Evolutionary conservation across 306 rosid genomes (phyloP).

Genomic region (Styphnolobium japonicum): DNA sequence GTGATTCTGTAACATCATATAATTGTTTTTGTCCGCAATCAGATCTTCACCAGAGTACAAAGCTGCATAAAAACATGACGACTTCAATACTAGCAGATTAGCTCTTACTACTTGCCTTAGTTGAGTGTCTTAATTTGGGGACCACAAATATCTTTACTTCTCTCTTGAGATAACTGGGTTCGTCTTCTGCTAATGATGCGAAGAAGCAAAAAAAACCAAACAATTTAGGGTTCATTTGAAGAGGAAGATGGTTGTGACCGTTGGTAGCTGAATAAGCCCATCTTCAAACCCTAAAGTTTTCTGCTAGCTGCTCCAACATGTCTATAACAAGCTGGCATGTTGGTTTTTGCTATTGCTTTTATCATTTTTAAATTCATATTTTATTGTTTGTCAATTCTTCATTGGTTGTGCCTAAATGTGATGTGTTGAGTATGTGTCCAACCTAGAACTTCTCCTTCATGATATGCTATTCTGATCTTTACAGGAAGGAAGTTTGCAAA

Average conservation of each 20-base stretch:
- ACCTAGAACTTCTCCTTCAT: constrained; percentile 5
- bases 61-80: background rate
- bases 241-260: background rate
- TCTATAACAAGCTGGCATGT: background rate
- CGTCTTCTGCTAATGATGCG: background rate
- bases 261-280: background rate
- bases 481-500: constrained; percentile 73
- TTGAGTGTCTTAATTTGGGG: background rate
- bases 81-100: background rate
- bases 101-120: background rate
- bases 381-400: too few relatives aligned
- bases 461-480: constrained; percentile 33
- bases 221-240: too few relatives aligned
- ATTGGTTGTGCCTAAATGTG: background rate
- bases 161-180: background rate
- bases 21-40: background rate
- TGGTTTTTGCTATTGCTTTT: background rate
- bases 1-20: background rate
- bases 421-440: background rate
- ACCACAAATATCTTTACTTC: background rate
- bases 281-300: background rate
- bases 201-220: background rate
- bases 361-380: background rate
- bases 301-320: background rate
- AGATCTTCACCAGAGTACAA: background rate